Conservation (phyloP, 2,329 filamentous ascomycete species). For the Aspergillus sp. region DNA sequence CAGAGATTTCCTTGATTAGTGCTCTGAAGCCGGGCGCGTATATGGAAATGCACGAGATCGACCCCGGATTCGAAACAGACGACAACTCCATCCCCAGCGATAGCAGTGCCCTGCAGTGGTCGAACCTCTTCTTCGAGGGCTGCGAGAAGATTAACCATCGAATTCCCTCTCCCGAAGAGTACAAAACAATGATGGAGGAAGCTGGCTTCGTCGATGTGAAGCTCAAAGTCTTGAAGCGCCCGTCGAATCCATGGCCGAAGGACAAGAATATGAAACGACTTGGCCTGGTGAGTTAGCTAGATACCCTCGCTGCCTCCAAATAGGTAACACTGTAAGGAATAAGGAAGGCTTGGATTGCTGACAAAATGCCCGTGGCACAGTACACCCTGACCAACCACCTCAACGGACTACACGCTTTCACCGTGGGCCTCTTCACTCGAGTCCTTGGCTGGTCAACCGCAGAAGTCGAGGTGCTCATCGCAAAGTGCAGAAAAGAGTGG, state of each 20-base stretch:
- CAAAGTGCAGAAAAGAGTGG: slow-evolving; percentile 1
- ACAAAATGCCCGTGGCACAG: not conserved
- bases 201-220: slow-evolving; percentile 4
- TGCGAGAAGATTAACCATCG: not conserved
- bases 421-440: not conserved
- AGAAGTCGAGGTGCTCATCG: slow-evolving; percentile 3
- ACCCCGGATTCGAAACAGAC: slow-evolving; percentile 1
- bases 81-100: not conserved
- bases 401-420: slow-evolving; percentile 2
- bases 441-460: not conserved
- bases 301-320: not conserved
- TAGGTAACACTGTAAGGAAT: not conserved
- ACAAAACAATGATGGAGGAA: slow-evolving; percentile 5
- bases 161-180: not conserved
- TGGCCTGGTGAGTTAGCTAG: not conserved
- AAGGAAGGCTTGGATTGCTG: not conserved
- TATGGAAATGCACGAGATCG: slow-evolving; percentile 1
- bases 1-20: not conserved
- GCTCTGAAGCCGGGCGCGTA: slow-evolving; percentile 2
- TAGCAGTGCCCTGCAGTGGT: slow-evolving; percentile 7
- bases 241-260: slow-evolving; percentile 4
- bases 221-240: not conserved
- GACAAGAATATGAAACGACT: slow-evolving; percentile 2
- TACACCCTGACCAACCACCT: slow-evolving; percentile 8
- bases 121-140: slow-evolving; percentile 1